Evolutionary conservation across 73 alveolate species (phyloP).

Genomic region (Paramecium primaurelia): DNA sequence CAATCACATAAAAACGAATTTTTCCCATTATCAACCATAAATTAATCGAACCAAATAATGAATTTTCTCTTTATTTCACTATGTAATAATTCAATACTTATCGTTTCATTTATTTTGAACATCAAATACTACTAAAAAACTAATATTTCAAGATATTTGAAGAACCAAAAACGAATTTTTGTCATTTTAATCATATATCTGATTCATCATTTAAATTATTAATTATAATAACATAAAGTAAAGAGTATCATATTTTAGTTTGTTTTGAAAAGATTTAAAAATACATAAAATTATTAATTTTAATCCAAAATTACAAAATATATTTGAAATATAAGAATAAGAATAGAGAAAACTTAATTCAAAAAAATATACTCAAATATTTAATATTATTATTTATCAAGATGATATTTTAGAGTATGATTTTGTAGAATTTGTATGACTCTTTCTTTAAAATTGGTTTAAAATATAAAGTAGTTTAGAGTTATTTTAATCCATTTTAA

Average conservation of each 20-base stretch:
- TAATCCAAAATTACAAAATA: background rate
- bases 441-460: too few species aligned
- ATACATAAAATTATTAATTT: background rate
- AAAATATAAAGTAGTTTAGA: too few species aligned
- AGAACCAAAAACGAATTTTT: background rate
- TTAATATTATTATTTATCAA: too few species aligned
- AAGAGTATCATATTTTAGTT: too few species aligned
- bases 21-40: background rate
- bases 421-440: too few species aligned
- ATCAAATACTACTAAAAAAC: background rate
- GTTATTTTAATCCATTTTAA: too few species aligned
- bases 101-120: background rate
- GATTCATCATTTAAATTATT: too few species aligned
- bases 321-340: too few species aligned
- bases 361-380: too few species aligned
- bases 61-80: background rate
- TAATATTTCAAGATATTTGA: background rate
- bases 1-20: slow-evolving; percentile 13
- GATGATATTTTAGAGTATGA: too few species aligned
- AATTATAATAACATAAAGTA: background rate
- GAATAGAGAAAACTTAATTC: too few species aligned
- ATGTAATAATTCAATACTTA: background rate
- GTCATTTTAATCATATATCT: too few species aligned
- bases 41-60: background rate
- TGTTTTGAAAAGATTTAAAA: background rate